These are phyloP conservation scores for Paramecium bursaria DNA, from an alignment of 73 alveolate genomes.

Conservation along the genomic window DNA sequence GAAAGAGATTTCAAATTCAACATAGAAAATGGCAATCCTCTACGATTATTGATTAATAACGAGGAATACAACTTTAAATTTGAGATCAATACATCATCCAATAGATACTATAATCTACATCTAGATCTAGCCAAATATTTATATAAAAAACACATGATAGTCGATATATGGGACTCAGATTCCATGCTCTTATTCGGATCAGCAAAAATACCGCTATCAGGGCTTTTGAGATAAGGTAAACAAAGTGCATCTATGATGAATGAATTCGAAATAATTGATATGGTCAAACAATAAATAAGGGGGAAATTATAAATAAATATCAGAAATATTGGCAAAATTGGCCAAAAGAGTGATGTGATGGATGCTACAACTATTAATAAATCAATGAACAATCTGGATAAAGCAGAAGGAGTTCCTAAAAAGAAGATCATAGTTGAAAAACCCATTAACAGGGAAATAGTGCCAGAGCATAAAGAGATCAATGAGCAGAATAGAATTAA, in stretches of 20 bases:
- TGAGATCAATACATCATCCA: not conserved
- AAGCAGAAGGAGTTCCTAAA: not conserved
- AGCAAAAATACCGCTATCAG: constrained; percentile 73
- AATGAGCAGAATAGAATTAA: constrained; percentile 13
- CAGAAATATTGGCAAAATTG: constrained; percentile 49
- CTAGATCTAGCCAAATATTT: constrained; percentile 68
- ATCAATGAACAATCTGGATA: not conserved
- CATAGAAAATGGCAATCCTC: constrained; percentile 28
- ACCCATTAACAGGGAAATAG: constrained; percentile 23
- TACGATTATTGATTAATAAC: constrained; percentile 17
- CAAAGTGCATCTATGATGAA: constrained; percentile 23
- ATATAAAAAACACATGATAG: constrained; percentile 61
- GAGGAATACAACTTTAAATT: constrained; percentile 14
- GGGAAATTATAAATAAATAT: constrained; percentile 10
- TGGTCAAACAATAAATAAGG: not conserved
- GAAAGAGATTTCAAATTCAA: constrained; percentile 51
- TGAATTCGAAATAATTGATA: constrained; percentile 46
- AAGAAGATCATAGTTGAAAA: constrained; percentile 34
- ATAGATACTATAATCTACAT: constrained; percentile 39
- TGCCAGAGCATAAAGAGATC: not conserved
- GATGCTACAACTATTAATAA: not conserved
- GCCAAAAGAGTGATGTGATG: constrained; percentile 14
- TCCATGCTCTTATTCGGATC: constrained; percentile 78
- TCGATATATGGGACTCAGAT: constrained; percentile 84
- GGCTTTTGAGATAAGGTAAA: constrained; percentile 73